Base-by-base conservation (phyloP, 495 filamentous ascomycete genomes). In the Penicillium odoratum region DNA sequence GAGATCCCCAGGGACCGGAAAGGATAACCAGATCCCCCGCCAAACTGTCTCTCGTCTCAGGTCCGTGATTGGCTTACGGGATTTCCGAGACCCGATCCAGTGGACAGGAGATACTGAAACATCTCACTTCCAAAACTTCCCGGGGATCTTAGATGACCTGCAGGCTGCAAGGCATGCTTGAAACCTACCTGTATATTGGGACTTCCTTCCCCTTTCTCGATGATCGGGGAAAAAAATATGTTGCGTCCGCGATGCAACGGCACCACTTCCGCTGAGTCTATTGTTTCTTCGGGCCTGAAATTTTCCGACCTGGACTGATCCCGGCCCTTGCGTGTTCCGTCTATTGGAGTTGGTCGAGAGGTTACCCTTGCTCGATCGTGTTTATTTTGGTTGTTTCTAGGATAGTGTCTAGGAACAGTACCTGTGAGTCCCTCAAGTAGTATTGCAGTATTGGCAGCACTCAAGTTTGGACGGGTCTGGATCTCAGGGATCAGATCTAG, bases 81-180 rank as follows among this genome's bases (percentile, higher is more conserved):
- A 16, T 36, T 46, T 45, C 34, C 51, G 51, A 29, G 44, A 25
- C 29, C 60, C 54, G 45, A 59, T 40, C 44, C 42, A 40, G 26
- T n/a, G 47, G 43, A 48, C 13, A 57, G 16, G 18, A 40, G 48
- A 29, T 15, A 61, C 21, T 65, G 62, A 65, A 65, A 65, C 62
- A 57, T 18, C 13, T 44, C 51, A 21, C 16, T 34, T 50, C 34
- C 28, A 42, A 57, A 52, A 38, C 51, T 29, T 56, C 51, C 55
- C 46, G 10, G 51, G 38, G 56, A 63, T 58, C 56, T 56, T 11
- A 29, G 36, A 57, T 51, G 45, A 11, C 21, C 55, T 63, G 63
- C 61, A 57, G 40, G 10, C 64, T 67, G 67, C 64, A 69, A 69
- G 67, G 67, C 61, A 67, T 64, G 36, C 48, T 42, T 69, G 67